A percentile compares a stretch with the other conserved stretches of the same genome.
Conservation (phyloP, 2,329 filamentous ascomycete species). For the Chlorencoelia australis region DNA sequence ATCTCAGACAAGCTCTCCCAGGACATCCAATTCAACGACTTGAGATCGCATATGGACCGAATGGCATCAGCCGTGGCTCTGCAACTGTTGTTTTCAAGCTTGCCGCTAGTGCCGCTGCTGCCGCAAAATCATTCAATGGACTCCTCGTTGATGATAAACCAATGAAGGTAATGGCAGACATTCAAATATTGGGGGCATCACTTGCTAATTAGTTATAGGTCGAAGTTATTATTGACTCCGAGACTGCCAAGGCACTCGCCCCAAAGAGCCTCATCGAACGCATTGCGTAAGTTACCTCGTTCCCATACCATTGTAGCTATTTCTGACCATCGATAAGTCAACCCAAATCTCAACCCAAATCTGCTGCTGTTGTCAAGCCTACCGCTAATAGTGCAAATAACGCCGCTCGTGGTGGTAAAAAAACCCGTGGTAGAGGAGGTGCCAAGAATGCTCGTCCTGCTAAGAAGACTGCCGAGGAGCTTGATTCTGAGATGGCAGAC, state of each 20-base stretch:
- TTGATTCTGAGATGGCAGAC: constrained; percentile 95
- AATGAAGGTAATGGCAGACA: constrained; percentile 78
- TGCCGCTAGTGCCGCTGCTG: constrained; percentile 72
- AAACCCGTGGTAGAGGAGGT: constrained; percentile 32
- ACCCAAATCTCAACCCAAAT: constrained; percentile 69
- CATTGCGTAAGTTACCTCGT: constrained; percentile 50
- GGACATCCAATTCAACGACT: constrained; percentile 31
- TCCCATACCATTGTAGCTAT: not conserved
- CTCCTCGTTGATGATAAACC: constrained; percentile 81
- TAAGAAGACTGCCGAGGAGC: constrained; percentile 88
- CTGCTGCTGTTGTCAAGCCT: constrained; percentile 65
- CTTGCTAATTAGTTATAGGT: constrained; percentile 44
- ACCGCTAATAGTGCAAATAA: constrained; percentile 43
- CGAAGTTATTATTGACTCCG: constrained; percentile 78
- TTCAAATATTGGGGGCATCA: not conserved
- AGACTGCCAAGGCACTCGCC: constrained; percentile 55
- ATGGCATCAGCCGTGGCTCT: constrained; percentile 82
- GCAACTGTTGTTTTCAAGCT: constrained; percentile 82
- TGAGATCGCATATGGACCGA: constrained; percentile 85
- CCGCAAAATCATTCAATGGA: constrained; percentile 75
- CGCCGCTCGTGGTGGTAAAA: constrained; percentile 36
- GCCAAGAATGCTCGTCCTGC: constrained; percentile 53
- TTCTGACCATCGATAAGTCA: constrained; percentile 21
- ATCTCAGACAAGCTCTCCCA: constrained; percentile 64
- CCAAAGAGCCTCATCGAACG: constrained; percentile 77